Evolutionary conservation across 2,329 filamentous ascomycete species (phyloP), one percentile per base, ranked within the genome.

Genomic region (Juglanconis juglandina): DNA sequence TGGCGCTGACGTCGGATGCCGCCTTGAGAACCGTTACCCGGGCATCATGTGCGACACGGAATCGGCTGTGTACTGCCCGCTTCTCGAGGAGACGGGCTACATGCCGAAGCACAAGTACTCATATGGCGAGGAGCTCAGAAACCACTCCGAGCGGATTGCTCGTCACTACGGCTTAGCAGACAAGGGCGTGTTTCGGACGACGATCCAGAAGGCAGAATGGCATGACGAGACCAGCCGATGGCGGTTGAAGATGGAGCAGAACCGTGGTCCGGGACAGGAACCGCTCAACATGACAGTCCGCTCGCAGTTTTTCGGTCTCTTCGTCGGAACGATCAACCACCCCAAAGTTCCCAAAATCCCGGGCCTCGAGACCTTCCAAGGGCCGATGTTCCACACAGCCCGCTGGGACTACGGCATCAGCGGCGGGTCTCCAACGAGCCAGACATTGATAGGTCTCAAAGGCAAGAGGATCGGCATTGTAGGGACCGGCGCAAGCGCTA

Each of bases 71-170:
- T 88, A 87, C 66, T 70, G 87, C 71, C 84, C 84, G 3, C 70
- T 86, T 11, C 75, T 87, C 2, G 84, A 87, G 62, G 83, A 87
- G 69, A 85, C 77, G 1, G 79, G 79, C 0, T 86, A 85, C 66
- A 78, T 86, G 68, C 86, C 85, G 0, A 79, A 73, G 14, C 73
- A 81, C 48, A 75, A 72, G 48, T 77, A 77, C 52, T 67, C 69
- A 0, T 50, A 70, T 0, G 76, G 71, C 3, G 56, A 68, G 0
- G 76, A 77, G 61, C 71, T 86, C 17, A 75, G 77, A 0, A 68
- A 73, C 41, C 76, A 86, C 66, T 73, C 77, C 3, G 69, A 79
- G 6, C 69, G 70, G 1, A 75, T 85, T 14, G 77, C 75, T 5
- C 68, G 70, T 46, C 72, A 77, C 59, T 85, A 73, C 63, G 67